Percentiles rank a stretch among this genome's conserved stretches.
Conservation (phyloP, 371 early-diverging fungal species). For the Mortierella sp. region DNA sequence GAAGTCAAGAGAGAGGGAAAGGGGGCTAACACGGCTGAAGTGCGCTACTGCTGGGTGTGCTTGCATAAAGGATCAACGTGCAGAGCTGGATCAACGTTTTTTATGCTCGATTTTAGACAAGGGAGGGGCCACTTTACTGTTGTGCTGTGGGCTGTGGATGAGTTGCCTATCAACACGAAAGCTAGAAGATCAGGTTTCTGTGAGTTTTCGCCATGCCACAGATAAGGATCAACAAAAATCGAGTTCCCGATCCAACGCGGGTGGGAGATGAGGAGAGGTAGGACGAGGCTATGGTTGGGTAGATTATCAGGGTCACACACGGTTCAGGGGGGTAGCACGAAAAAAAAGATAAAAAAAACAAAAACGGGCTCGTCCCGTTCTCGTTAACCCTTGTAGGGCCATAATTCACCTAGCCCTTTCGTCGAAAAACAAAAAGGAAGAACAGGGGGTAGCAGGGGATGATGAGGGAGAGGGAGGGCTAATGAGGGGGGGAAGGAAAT, state of each 20-base stretch:
- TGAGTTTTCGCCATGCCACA: too few species aligned
- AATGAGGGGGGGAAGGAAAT: background rate
- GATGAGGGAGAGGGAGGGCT: background rate
- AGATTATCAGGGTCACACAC: conserved; percentile 6
- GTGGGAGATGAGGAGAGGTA: background rate
- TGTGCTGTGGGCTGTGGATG: too few species aligned
- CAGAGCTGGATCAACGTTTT: background rate
- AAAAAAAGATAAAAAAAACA: background rate
- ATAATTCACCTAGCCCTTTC: background rate
- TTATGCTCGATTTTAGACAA: background rate
- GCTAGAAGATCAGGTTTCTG: too few species aligned
- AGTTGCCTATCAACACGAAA: too few species aligned
- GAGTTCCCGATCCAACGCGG: background rate
- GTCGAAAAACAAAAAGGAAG: background rate
- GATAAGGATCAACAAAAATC: background rate
- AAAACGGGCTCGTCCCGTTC: background rate
- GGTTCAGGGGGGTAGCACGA: background rate
- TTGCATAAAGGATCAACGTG: background rate
- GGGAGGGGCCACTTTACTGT: background rate
- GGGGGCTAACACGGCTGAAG: background rate
- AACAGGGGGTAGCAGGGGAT: background rate
- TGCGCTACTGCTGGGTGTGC: background rate
- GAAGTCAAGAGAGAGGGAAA: background rate
- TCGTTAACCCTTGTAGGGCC: too few species aligned
- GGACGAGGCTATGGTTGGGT: background rate